phyloP scores from a whole-genome alignment of 2,329 filamentous ascomycete genomes.

The Aspergillus carbonarius region DNA sequence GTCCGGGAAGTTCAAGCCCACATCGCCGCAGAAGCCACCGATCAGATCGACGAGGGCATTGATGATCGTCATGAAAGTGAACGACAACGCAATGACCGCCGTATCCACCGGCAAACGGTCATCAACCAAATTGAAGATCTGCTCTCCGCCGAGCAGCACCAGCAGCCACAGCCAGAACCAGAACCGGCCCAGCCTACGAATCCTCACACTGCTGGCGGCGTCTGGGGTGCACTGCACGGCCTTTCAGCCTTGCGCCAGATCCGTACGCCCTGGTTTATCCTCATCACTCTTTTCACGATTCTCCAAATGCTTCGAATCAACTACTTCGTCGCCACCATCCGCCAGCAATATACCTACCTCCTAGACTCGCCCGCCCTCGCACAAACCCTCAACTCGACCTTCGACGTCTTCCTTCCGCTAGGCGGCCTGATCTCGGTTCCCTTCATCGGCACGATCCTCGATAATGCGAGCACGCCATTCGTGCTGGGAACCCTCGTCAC shows the following conservation, averaged over 20 bases:
- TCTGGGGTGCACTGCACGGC: constrained; percentile 67
- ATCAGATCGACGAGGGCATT: constrained; percentile 57
- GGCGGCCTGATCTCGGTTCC: constrained; percentile 83
- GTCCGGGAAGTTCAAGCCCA: constrained; percentile 66
- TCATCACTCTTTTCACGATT: constrained; percentile 79
- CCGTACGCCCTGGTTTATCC: constrained; percentile 67
- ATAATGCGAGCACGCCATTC: constrained; percentile 69
- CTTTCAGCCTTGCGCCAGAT: constrained; percentile 15
- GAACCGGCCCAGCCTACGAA: neutral
- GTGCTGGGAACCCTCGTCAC: constrained; percentile 70
- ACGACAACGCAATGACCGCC: constrained; percentile 54
- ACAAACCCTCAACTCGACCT: constrained; percentile 73
- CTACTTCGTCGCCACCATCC: constrained; percentile 86
- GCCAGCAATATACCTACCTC: constrained; percentile 76
- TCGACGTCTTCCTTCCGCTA: constrained; percentile 79
- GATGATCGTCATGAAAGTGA: constrained; percentile 48
- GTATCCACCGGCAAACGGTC: constrained; percentile 60
- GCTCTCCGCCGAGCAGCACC: constrained; percentile 51
- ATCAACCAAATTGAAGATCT: constrained; percentile 72
- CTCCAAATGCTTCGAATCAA: constrained; percentile 81
- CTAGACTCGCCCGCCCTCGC: constrained; percentile 63
- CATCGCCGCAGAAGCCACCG: constrained; percentile 54
- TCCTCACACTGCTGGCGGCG: constrained; percentile 52
- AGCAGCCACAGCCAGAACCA: constrained; percentile 43
- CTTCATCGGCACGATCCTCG: constrained; percentile 78